Conservation (phyloP, 345 rosid species). For the Dimocarpus longan region DNA sequence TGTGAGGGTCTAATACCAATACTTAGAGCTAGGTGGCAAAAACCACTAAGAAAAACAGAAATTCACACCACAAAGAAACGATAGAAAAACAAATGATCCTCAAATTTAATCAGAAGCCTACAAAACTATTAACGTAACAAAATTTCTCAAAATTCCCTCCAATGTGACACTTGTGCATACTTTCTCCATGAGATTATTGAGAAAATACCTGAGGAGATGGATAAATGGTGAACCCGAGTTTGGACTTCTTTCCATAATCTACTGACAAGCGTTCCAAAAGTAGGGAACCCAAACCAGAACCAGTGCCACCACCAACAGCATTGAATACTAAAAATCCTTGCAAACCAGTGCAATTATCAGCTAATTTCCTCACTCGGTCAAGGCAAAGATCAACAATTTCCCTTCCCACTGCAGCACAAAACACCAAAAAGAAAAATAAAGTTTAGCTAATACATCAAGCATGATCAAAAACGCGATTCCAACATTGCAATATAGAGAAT, state of each 20-base stretch:
- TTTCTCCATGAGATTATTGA: conserved; percentile 1
- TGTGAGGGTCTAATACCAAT: no score
- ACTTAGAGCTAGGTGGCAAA: background rate
- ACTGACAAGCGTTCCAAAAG: conserved; percentile 83
- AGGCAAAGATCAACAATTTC: conserved; percentile 86
- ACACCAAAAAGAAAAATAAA: background rate
- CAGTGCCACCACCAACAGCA: conserved; percentile 89
- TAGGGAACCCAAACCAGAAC: conserved; percentile 81
- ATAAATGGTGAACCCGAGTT: conserved; percentile 77
- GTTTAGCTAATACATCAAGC: background rate
- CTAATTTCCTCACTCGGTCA: conserved; percentile 74
- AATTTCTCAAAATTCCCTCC: background rate
- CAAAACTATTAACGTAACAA: background rate
- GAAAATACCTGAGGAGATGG: conserved; percentile 77
- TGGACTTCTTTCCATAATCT: conserved; percentile 90
- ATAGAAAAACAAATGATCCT: background rate
- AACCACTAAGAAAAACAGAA: no score
- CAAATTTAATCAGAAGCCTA: background rate
- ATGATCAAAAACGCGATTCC: background rate
- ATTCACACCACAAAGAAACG: background rate
- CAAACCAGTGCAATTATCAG: conserved; percentile 87
- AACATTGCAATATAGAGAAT: conserved; percentile 14
- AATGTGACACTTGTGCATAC: background rate
- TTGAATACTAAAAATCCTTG: conserved; percentile 79
- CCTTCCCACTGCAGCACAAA: conserved; percentile 67